Base-by-base conservation (phyloP, 106 monocot species). In the Dendrobium officinale region DNA sequence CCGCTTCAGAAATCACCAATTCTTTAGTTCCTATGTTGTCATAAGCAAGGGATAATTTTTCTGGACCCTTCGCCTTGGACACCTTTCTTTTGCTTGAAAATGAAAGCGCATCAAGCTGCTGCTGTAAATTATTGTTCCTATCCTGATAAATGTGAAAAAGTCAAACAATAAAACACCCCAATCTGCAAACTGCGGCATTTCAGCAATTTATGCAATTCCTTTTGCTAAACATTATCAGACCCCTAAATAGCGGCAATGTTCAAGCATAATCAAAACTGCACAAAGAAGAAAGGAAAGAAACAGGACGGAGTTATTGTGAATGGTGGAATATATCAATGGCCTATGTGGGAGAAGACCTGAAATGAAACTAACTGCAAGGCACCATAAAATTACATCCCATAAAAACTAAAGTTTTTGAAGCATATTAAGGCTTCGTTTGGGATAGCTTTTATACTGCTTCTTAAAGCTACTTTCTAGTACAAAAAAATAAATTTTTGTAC, bases 81-180 rank as follows among this genome's bases (percentile, higher is more conserved):
- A 67, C 90, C 79, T 92, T 92, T 58, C 92, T 74, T 80, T 88
- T 90, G 74, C 77, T 88, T 37, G 82, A 72, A 64, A 92, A 90
- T 67, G 92, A 86, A 81, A 88, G 87, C 73, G 84, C 73, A 85
- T 92, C 90, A 49, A 92, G 84, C 79, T 92, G 89, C 47, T 90
- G 86, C 44, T 92, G 90, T 73, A 92, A 79, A 77, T 77, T 81
- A 64, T 88, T 86, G 81, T 77, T 88, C 85, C 55, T 88, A 85
- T 92, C 90, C 92, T 92, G 81, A 20, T 2, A 48, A 45, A 76
- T 76, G 49, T 43, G 2, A 76, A 27, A 49, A 26, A 20, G 3
- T 33, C 27, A 74, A 43, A 74, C 31, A 70, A 70, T 70, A 70
- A 37, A 31, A 70, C 70, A 70, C 0, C 11, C 3, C 9, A 31